Evolutionary conservation across 2,329 filamentous ascomycete genomes (phyloP).

Genomic region (Keithomyces neogunnii): DNA sequence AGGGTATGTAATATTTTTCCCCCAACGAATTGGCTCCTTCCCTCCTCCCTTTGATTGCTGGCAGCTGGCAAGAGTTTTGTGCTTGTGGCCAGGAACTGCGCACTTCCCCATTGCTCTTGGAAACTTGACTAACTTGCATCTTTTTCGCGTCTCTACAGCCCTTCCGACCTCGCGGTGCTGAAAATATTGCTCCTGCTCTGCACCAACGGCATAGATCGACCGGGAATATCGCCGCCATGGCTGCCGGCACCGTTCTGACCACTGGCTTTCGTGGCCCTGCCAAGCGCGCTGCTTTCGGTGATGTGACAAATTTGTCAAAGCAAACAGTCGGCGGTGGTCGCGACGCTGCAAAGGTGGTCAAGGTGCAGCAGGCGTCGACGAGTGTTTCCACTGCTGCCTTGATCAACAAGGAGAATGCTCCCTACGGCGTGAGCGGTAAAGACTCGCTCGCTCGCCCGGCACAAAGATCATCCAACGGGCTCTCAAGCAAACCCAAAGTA

Average conservation of each 20-base stretch:
- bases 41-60: not conserved
- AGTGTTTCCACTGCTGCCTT: constrained; percentile 16
- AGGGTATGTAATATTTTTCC: constrained; percentile 3
- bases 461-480: constrained; percentile 15
- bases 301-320: constrained; percentile 64
- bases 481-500: constrained; percentile 1
- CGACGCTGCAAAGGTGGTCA: constrained; percentile 27
- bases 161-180: constrained; percentile 37
- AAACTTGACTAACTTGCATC: not conserved
- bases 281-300: constrained; percentile 73
- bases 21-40: not conserved
- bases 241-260: constrained; percentile 13
- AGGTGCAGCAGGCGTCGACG: constrained; percentile 16
- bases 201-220: constrained; percentile 81
- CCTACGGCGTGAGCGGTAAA: constrained; percentile 17
- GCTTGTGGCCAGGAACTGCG: not conserved
- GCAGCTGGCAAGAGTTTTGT: not conserved
- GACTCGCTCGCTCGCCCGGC: constrained; percentile 30
- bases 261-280: constrained; percentile 35
- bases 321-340: constrained; percentile 17
- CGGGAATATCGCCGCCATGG: constrained; percentile 39
- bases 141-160: constrained; percentile 19
- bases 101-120: not conserved
- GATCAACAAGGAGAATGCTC: constrained; percentile 37
- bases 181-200: constrained; percentile 45